phyloP scores from a whole-genome alignment of 148 eudicot species.

The Diospyros kaki region DNA sequence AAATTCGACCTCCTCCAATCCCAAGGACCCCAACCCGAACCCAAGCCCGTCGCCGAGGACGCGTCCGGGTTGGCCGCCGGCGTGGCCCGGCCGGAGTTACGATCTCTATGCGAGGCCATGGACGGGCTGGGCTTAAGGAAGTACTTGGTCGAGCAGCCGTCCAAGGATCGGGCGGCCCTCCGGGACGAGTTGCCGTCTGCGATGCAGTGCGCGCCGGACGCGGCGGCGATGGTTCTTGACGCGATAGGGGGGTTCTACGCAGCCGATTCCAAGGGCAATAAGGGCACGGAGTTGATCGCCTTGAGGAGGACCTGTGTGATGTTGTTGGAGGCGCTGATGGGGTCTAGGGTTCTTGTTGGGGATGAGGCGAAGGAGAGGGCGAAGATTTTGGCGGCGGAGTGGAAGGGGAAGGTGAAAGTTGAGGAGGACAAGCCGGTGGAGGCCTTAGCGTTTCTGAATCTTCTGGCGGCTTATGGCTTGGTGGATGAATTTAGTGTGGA shows the following conservation, averaged over 20 bases:
- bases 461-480: conserved; percentile 33
- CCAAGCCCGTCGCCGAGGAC: not conserved
- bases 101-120: conserved; percentile 33
- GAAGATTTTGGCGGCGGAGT: conserved; percentile 26
- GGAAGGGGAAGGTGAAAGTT: conserved; percentile 26
- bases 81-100: conserved; percentile 26
- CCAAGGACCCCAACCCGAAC: not conserved
- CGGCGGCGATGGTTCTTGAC: conserved; percentile 31
- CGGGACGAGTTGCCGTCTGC: conserved; percentile 32
- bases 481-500: conserved; percentile 23
- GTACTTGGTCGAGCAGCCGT: conserved; percentile 19
- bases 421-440: conserved; percentile 20
- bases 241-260: conserved; percentile 32
- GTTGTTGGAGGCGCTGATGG: conserved; percentile 41
- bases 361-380: conserved; percentile 31
- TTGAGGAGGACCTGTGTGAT: conserved; percentile 24
- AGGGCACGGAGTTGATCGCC: not conserved
- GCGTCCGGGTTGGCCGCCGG: not conserved
- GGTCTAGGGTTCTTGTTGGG: conserved; percentile 16
- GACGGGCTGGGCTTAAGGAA: conserved; percentile 33
- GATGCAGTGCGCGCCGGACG: conserved; percentile 26
- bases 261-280: conserved; percentile 7
- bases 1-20: conserved; percentile 33
- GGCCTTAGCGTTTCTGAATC: conserved; percentile 27
- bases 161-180: conserved; percentile 19